Evolutionary conservation across 1,284 basidiomycete genomes (phyloP).

Genomic region (Ceratobasidium sp.): DNA sequence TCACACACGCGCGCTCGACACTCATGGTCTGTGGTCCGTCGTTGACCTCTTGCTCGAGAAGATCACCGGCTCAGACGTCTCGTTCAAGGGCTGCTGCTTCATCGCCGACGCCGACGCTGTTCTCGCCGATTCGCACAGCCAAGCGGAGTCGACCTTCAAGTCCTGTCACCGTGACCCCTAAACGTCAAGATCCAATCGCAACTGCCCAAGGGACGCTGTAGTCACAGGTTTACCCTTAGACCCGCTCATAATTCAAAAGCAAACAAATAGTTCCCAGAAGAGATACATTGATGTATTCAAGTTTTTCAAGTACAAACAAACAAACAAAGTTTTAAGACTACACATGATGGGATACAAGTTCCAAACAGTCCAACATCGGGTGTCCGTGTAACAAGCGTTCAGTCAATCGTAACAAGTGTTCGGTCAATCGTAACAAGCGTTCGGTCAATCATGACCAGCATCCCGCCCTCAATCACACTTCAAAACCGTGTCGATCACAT

Average conservation of each 20-base stretch:
- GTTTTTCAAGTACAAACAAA: too few relatives aligned
- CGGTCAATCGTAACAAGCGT: background rate
- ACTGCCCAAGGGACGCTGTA: too few relatives aligned
- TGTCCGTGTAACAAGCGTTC: background rate
- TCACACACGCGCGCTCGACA: background rate
- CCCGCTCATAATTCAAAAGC: too few relatives aligned
- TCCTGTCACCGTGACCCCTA: too few relatives aligned
- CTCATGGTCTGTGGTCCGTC: background rate
- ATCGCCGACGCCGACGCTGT: background rate
- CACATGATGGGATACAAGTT: too few relatives aligned
- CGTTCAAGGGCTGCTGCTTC: background rate
- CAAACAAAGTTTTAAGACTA: too few relatives aligned
- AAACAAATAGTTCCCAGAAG: too few relatives aligned
- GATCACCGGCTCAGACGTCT: background rate
- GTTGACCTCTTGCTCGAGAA: background rate
- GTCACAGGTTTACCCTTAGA: too few relatives aligned
- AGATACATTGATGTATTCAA: too few relatives aligned
- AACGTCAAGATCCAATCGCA: too few relatives aligned
- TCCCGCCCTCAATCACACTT: constrained; percentile 23
- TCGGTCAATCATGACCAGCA: too few relatives aligned
- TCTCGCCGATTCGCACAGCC: background rate
- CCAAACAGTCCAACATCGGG: too few relatives aligned
- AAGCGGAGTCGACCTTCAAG: background rate
- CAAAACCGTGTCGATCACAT: constrained; percentile 11
- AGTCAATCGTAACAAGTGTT: background rate